phyloP scores from a whole-genome alignment of 768 basidiomycete genomes.

The Suillus americanus region DNA sequence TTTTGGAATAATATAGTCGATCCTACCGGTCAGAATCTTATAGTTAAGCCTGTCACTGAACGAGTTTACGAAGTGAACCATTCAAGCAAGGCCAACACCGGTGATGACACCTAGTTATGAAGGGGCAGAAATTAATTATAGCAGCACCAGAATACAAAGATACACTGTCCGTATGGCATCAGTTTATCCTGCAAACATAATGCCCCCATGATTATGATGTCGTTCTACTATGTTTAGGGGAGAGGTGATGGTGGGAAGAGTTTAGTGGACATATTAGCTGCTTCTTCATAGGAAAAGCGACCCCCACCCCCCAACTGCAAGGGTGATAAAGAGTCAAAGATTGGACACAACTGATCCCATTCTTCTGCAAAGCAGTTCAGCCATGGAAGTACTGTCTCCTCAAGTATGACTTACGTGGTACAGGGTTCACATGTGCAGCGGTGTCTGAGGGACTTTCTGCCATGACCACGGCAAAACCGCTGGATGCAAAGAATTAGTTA shows the following conservation, averaged over 20 bases:
- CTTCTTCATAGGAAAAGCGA: constrained; percentile 15
- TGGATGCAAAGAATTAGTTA: constrained; percentile 1
- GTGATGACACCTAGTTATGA: background rate
- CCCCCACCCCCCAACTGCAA: constrained; percentile 22
- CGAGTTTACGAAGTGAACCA: too few relatives aligned
- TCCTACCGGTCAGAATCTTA: too few relatives aligned
- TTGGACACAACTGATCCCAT: constrained; percentile 27
- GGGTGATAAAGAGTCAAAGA: constrained; percentile 16
- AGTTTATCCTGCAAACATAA: background rate
- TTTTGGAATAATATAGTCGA: too few relatives aligned
- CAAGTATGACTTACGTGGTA: background rate
- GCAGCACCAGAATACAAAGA: background rate
- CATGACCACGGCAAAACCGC: constrained; percentile 32
- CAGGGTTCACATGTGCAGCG: background rate
- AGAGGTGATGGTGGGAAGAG: constrained; percentile 12
- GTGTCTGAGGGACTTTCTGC: constrained; percentile 22
- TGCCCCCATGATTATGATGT: background rate
- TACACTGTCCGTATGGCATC: too few relatives aligned
- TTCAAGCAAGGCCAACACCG: too few relatives aligned
- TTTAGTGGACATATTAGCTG: constrained; percentile 17
- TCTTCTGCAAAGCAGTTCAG: constrained; percentile 13
- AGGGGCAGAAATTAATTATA: background rate
- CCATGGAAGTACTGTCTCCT: background rate
- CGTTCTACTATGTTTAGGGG: background rate
- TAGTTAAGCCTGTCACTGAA: too few relatives aligned